These are phyloP conservation scores for Fremontodendron californicum DNA, from an alignment of 345 rosid species.

Conservation along the genomic window DNA sequence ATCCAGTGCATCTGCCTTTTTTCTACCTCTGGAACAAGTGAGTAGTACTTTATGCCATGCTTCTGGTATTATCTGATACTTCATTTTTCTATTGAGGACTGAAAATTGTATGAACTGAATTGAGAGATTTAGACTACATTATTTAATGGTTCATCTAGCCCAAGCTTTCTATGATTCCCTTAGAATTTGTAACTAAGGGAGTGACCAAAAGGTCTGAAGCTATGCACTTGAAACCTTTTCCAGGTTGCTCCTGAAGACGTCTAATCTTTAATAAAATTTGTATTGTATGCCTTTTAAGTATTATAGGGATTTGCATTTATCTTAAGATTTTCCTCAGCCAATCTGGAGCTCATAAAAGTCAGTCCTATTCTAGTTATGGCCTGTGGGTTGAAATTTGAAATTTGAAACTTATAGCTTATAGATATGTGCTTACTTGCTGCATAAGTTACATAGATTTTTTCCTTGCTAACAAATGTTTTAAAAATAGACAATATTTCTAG, in stretches of 20 bases:
- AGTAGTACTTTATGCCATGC: conserved; percentile 17
- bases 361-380: not conserved
- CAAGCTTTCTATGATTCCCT: not conserved
- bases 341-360: not conserved
- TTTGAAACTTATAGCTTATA: not conserved
- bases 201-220: not conserved
- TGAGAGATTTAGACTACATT: not conserved
- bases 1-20: conserved; percentile 86
- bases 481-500: not conserved
- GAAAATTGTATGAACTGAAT: not conserved
- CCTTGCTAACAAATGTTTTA: not conserved
- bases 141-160: not conserved
- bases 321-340: not conserved
- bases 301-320: not conserved
- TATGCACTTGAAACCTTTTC: not conserved
- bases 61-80: not conserved
- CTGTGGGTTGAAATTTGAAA: not conserved
- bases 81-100: not conserved
- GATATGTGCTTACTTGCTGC: not conserved
- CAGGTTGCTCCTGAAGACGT: not conserved
- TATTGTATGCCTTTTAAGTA: not conserved
- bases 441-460: not conserved
- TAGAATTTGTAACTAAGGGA: not conserved
- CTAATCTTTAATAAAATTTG: not conserved
- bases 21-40: conserved; percentile 78